These are phyloP conservation scores for Ceriops tagal DNA, from an alignment of 345 rosid species.

Conservation along the genomic window DNA sequence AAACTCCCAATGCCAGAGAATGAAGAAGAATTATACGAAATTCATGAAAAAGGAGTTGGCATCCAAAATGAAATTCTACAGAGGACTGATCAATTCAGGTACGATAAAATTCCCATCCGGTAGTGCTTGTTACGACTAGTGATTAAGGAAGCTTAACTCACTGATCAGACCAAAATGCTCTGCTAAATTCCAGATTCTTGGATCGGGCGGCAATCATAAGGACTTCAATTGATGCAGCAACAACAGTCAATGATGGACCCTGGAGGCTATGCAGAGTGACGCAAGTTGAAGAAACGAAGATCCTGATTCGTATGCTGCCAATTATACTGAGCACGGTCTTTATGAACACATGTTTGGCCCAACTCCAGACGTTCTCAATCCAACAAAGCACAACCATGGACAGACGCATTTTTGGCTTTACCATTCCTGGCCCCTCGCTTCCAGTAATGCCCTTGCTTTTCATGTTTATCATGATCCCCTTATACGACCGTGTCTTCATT, in stretches of 20 bases:
- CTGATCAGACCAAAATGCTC: neutral
- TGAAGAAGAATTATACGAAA: constrained; percentile 43
- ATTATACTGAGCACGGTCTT: constrained; percentile 54
- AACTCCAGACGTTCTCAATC: constrained; percentile 56
- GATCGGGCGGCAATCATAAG: constrained; percentile 48
- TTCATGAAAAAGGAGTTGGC: constrained; percentile 39
- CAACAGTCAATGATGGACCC: constrained; percentile 25
- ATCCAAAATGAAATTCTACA: constrained; percentile 33
- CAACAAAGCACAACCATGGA: constrained; percentile 63
- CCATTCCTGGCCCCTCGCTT: constrained; percentile 49
- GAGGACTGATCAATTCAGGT: constrained; percentile 57
- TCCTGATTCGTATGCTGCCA: constrained; percentile 54
- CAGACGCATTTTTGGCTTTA: constrained; percentile 38
- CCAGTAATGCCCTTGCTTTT: constrained; percentile 51
- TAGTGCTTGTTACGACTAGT: neutral
- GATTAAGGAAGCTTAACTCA: neutral
- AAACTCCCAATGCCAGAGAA: constrained; percentile 40
- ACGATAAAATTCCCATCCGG: neutral
- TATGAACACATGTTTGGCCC: constrained; percentile 69
- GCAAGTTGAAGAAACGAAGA: constrained; percentile 63
- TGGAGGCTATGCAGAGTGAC: constrained; percentile 59
- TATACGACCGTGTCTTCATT: constrained; percentile 51
- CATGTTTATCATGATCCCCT: constrained; percentile 45
- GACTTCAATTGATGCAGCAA: constrained; percentile 14
- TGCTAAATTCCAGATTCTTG: constrained; percentile 31